phyloP scores from a whole-genome alignment of 495 filamentous ascomycete genomes.

The Jackrogersella multiformis region DNA sequence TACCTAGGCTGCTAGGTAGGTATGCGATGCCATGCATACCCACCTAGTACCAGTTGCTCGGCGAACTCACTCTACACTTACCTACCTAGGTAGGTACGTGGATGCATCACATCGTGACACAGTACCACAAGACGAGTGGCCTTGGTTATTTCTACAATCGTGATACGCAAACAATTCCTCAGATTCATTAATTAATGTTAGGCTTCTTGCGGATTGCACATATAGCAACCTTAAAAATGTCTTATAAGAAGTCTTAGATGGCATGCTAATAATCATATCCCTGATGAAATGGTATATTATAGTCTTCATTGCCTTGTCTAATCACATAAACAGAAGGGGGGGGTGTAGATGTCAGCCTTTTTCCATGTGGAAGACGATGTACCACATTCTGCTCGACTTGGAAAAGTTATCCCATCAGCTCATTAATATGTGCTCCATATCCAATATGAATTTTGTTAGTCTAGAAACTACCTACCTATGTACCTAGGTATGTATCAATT shows the following conservation, averaged over 20 bases:
- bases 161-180: conserved; percentile 24
- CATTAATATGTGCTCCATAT: too few species aligned
- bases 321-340: neutral
- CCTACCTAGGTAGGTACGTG: too few species aligned
- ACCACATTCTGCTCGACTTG: neutral
- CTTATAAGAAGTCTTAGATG: neutral
- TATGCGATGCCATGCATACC: too few species aligned
- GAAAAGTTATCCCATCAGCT: neutral
- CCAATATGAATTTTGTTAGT: too few species aligned
- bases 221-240: neutral
- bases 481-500: neutral
- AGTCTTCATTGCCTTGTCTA: neutral
- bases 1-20: too few species aligned
- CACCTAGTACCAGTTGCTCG: too few species aligned
- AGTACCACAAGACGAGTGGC: conserved; percentile 4
- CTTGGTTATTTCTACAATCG: conserved; percentile 1
- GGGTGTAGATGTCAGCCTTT: neutral
- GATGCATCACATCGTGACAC: conserved; percentile 6
- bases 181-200: conserved; percentile 14
- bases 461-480: too few species aligned
- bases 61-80: neutral
- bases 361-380: conserved; percentile 21
- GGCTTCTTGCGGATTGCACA: neutral
- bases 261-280: neutral
- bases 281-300: neutral